Evolutionary conservation across 305 asterid species (phyloP).

Genomic region (Fraxinus baroniana): DNA sequence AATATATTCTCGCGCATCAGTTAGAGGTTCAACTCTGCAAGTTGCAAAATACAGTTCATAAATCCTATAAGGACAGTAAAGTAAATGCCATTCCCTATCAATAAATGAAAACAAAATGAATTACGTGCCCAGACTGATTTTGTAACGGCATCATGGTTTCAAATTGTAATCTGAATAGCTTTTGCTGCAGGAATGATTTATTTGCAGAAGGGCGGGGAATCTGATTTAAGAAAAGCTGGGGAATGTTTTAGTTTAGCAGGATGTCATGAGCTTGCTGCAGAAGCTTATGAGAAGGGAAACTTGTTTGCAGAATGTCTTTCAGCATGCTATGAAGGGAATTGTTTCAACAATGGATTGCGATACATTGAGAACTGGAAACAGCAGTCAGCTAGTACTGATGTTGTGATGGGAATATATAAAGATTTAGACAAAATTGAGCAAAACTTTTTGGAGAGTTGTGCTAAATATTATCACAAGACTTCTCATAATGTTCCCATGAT

Average conservation of each 20-base stretch:
- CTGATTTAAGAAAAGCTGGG: conserved; percentile 53
- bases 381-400: conserved; percentile 16
- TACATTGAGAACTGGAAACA: conserved; percentile 60
- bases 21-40: neutral
- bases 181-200: conserved; percentile 52
- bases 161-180: neutral
- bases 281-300: conserved; percentile 47
- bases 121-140: neutral
- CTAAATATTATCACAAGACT: conserved; percentile 27
- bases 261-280: conserved; percentile 42
- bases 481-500: conserved; percentile 44
- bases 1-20: neutral
- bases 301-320: conserved; percentile 51
- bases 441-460: conserved; percentile 51
- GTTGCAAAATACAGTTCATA: neutral
- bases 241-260: conserved; percentile 63
- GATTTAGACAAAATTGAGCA: conserved; percentile 41
- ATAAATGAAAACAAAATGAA: neutral
- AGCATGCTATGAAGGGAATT: conserved; percentile 47
- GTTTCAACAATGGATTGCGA: conserved; percentile 47
- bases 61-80: neutral
- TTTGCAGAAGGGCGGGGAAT: conserved; percentile 42
- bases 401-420: neutral
- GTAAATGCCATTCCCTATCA: neutral
- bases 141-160: neutral